These are phyloP conservation scores for Pinus taeda DNA, from an alignment of 75 land plant species.

Conservation along the genomic window DNA sequence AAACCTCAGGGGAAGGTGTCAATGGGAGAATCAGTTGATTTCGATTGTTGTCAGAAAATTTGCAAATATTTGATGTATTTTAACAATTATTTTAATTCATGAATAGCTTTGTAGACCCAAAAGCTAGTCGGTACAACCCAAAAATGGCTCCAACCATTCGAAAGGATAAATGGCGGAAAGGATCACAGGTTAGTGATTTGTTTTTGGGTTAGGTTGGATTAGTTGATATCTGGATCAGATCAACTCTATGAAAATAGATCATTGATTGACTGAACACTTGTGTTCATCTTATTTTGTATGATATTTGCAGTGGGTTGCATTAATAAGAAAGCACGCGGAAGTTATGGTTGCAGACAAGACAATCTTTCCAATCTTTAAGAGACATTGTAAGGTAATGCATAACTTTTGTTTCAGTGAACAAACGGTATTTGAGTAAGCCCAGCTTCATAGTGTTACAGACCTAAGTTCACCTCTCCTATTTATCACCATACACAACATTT, in stretches of 20 bases:
- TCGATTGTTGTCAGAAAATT: background rate
- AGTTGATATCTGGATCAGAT: background rate
- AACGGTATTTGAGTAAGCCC: background rate
- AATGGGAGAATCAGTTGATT: background rate
- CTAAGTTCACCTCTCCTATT: background rate
- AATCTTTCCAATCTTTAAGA: conserved; percentile 60
- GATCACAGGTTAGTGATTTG: conserved; percentile 72
- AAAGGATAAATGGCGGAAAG: conserved; percentile 85
- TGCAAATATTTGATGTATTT: background rate
- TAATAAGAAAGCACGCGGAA: conserved; percentile 77
- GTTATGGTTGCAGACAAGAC: conserved; percentile 57
- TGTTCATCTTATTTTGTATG: background rate
- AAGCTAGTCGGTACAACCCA: conserved; percentile 70
- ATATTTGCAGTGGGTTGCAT: conserved; percentile 78
- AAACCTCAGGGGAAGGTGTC: background rate
- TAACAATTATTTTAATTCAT: background rate
- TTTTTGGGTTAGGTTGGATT: background rate
- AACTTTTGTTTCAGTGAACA: background rate
- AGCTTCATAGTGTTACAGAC: background rate
- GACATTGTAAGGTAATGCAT: conserved; percentile 73
- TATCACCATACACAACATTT: background rate
- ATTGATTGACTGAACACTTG: background rate
- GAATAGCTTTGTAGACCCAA: conserved; percentile 67
- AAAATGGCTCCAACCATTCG: conserved; percentile 76
- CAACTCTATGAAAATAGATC: background rate